Conservation (phyloP, 1,284 basidiomycete species). For the Cryptococcus deneoformans region DNA sequence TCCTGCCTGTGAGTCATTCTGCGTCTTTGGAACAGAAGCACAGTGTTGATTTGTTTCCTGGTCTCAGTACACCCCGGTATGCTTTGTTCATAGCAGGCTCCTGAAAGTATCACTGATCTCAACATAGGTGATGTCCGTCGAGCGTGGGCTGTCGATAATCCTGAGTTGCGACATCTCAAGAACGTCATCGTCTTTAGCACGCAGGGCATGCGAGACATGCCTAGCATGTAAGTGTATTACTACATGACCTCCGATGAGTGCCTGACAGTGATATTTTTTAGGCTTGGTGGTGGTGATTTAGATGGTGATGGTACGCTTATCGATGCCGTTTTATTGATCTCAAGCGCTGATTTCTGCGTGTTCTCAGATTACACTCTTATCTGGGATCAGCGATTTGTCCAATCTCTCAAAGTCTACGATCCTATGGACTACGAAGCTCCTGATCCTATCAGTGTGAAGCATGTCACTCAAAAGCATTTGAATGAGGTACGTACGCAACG, state of each 20-base stretch:
- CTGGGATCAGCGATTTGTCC: constrained; percentile 47
- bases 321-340: neutral
- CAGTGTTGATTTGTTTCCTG: neutral
- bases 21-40: neutral
- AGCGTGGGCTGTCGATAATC: constrained; percentile 39
- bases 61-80: constrained; percentile 15
- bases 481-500: constrained; percentile 39
- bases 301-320: constrained; percentile 40
- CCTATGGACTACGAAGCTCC: constrained; percentile 47
- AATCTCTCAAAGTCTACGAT: constrained; percentile 23
- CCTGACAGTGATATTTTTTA: constrained; percentile 15
- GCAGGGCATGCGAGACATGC: constrained; percentile 41
- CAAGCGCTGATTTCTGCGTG: neutral
- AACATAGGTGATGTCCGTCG: constrained; percentile 32
- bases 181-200: constrained; percentile 49
- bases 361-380: constrained; percentile 46
- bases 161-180: constrained; percentile 40
- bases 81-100: too few species aligned
- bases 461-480: constrained; percentile 40
- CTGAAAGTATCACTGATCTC: too few species aligned
- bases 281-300: constrained; percentile 49
- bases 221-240: constrained; percentile 36
- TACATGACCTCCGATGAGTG: neutral
- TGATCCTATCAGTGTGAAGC: constrained; percentile 27
- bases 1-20: constrained; percentile 33